Base-by-base conservation (phyloP, 2,329 filamentous ascomycete species). In the Lachnellula suecica region DNA sequence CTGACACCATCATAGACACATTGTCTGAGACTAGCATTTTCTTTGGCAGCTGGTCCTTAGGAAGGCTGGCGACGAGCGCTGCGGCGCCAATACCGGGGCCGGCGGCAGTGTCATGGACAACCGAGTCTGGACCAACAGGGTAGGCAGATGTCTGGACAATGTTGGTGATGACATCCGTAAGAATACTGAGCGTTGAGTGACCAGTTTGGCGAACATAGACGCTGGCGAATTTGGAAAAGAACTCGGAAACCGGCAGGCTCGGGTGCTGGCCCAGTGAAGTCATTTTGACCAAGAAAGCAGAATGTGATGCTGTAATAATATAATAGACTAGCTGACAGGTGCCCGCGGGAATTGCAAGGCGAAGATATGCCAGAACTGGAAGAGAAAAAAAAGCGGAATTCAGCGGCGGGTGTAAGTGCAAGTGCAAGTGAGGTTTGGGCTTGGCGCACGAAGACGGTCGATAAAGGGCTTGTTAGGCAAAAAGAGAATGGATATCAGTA, bases 71-170 rank as follows among this genome's bases (percentile, higher is more conserved):
- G 44, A 65, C 59, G 37, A 67, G 54, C 20, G 64, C 62, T 17
- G 62, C 63, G 42, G 64, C 64, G 23, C 60, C 63, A n/a, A 38
- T 17, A 13, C 61, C 65, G 6, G 64, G 66, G 4, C 66, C 65
- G 10, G 64, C 59, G n/a, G 66, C 66, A n/a, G 61, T 66, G 54
- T 67, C 66, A 44, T 68, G 65, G 40, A 68, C 60, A 38, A 68
- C 54, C 9, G 66, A 68, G 35, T 38, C 35, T 3, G 35, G 35
- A n/a, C 35, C 35, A n/a, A 46, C 23, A n/a, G 44, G 44, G 20
- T 61, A 23, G 13, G 56, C 42, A 15, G 66, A 66, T 4, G 54
- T 64, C 53, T 67, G 65, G 38, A 66, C 61, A 59, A 65, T 27
- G 8, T 62, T 53, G 23, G 41, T 47, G 48, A 65, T 63, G 54